Base-by-base conservation (phyloP, 371 early-diverging fungal genomes). In the Capillidium heterosporum region DNA sequence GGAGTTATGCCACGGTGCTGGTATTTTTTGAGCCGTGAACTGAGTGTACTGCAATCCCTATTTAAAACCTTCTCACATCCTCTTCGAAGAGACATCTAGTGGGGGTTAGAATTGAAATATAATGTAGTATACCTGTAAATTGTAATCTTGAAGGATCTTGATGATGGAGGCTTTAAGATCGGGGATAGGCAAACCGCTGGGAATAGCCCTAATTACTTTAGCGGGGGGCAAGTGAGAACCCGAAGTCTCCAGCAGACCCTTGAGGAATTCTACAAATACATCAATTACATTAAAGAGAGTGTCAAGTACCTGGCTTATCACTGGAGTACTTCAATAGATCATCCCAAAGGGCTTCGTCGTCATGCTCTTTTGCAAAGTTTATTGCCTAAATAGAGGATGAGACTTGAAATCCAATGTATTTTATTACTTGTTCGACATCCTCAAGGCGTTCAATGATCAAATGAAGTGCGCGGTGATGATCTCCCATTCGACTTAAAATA, bases 351-450 rank as follows among this genome's bases (percentile, higher is more conserved):
- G 84, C 88, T 27, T 83, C 81, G 67, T 97, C 95, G 57, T 89
- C 86, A 70, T 95, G 94, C 50, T 94, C 92, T 71, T 89, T 88
- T 0, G 92, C 91, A 74, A 94, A 97, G 50, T 91, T 91, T 59
- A 97, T 95, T 0, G 97, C 97, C 77, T 89, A 65, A n/a, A n/a
- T 32, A 13, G 39, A 7, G 23, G 28, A 52, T 35, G n/a, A 40
- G 44, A 43, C 23, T 55, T 42, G 60, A 41, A 11, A 48, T 29
- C 49, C 15, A 17, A 54, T 2, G 19, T 46, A 55, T 13, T 4
- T 15, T 58, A 65, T 61, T 70, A 85, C 89, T 65, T 78, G 69
- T 62, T 89, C 80, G 4, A 95, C 90, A 69, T 97, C 91, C 19
- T 77, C 80, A 13, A 95, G 68, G 42, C 85, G 73, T 35, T 84